These are phyloP conservation scores for Stagonosporopsis rhizophila DNA, from an alignment of 2,329 filamentous ascomycete genomes.

Conservation along the genomic window DNA sequence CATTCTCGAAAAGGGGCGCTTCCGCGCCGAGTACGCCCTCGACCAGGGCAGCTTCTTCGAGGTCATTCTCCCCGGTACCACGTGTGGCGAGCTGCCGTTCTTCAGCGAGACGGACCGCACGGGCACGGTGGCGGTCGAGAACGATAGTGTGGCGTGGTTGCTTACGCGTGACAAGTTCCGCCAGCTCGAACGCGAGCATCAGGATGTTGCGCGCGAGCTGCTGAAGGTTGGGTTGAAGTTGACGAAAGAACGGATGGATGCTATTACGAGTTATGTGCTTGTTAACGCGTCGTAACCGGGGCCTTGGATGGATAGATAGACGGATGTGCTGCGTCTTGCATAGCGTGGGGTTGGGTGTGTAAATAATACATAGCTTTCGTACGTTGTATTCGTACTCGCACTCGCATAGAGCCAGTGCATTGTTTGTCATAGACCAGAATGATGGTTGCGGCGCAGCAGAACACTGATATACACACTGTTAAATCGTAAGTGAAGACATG, in stretches of 20 bases:
- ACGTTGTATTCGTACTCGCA: too few relatives aligned
- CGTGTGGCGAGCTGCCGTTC: constrained; percentile 94
- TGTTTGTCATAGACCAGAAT: too few relatives aligned
- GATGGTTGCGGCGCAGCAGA: too few relatives aligned
- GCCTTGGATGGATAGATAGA: too few relatives aligned
- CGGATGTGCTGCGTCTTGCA: too few relatives aligned
- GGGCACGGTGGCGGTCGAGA: constrained; percentile 83
- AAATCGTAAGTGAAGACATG: too few relatives aligned
- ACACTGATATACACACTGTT: too few relatives aligned
- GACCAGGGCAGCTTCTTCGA: constrained; percentile 90
- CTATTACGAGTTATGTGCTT: constrained; percentile 60
- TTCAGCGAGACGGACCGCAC: constrained; percentile 90
- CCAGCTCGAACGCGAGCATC: constrained; percentile 72
- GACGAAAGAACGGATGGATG: constrained; percentile 90
- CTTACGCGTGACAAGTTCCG: constrained; percentile 76
- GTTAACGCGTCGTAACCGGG: constrained; percentile 44
- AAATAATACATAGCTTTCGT: too few relatives aligned
- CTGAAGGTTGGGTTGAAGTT: constrained; percentile 88
- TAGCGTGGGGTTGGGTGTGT: too few relatives aligned
- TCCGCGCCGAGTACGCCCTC: constrained; percentile 88
- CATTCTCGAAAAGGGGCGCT: constrained; percentile 84
- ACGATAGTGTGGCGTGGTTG: constrained; percentile 82
- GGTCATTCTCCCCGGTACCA: constrained; percentile 91
- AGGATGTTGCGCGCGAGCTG: constrained; percentile 82
- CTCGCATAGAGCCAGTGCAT: too few relatives aligned